These are phyloP conservation scores for Gonapodya sp. DNA, from an alignment of 192 early-diverging fungal species.

Conservation along the genomic window DNA sequence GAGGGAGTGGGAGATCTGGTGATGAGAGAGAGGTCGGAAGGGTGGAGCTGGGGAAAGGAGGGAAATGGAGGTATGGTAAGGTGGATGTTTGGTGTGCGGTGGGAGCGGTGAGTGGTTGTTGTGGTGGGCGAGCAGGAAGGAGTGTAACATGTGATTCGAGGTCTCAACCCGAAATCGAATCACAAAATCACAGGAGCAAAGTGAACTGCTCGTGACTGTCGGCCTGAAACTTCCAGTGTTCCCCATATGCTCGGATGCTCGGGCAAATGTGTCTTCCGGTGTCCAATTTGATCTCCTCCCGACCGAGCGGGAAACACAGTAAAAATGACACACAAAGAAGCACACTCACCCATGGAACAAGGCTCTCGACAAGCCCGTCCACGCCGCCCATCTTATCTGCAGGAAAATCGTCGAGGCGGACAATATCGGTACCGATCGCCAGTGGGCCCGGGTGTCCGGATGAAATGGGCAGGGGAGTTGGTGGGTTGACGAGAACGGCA, in stretches of 20 bases:
- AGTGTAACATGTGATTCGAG: not conserved
- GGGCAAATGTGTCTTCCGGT: not conserved
- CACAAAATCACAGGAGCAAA: not conserved
- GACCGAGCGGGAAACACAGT: not conserved
- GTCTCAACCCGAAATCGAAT: no score
- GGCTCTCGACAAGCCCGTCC: not conserved
- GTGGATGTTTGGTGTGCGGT: no score
- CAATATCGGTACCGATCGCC: not conserved
- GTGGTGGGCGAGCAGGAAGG: no score
- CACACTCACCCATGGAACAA: not conserved
- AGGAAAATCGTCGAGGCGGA: not conserved
- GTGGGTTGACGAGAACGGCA: not conserved
- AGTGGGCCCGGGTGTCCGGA: not conserved
- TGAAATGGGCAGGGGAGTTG: not conserved
- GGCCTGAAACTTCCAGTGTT: not conserved
- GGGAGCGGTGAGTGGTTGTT: not conserved
- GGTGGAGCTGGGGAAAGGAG: not conserved
- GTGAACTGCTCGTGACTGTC: not conserved
- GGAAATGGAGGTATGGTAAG: not conserved
- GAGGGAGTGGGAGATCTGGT: not conserved
- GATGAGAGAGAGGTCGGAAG: not conserved
- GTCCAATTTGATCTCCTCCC: not conserved
- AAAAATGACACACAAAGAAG: not conserved
- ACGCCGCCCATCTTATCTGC: not conserved
- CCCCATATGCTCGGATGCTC: not conserved